Evolutionary conservation across 306 rosid genomes (phyloP).

Genomic region (Coriaria nepalensis): DNA sequence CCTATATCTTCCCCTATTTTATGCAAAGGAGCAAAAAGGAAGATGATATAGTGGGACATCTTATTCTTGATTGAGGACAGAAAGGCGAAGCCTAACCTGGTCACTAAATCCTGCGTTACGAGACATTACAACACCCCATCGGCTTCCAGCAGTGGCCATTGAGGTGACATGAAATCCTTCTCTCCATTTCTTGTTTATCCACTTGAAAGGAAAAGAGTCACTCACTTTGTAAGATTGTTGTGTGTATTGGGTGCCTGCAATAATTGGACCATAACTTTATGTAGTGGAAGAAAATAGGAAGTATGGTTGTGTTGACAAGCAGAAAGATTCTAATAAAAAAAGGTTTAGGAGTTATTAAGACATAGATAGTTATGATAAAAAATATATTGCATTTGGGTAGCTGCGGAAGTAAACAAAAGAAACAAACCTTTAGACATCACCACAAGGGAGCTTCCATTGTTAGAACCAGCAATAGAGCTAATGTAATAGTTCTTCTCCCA

Average conservation of each 20-base stretch:
- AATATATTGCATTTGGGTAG: no score
- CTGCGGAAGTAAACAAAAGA: no score
- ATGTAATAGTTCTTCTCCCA: slow-evolving; percentile 61
- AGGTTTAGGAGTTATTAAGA: no score
- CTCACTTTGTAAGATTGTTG: slow-evolving; percentile 98
- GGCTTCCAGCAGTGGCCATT: slow-evolving; percentile 93
- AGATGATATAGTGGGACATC: no score
- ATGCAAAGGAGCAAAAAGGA: no score
- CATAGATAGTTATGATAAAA: no score
- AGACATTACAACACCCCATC: slow-evolving; percentile 97
- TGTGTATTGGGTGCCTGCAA: slow-evolving; percentile 70
- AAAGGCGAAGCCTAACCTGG: slow-evolving; percentile 38
- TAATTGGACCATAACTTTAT: slow-evolving; percentile 4
- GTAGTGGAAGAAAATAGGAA: background rate
- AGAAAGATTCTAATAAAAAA: no score
- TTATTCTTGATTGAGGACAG: no score
- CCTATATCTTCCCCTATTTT: no score
- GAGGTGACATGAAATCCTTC: slow-evolving; percentile 97
- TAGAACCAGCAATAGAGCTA: slow-evolving; percentile 53
- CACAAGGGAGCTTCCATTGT: slow-evolving; percentile 54
- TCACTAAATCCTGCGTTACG: slow-evolving; percentile 91
- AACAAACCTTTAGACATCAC: slow-evolving; percentile 54
- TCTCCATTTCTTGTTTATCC: slow-evolving; percentile 97
- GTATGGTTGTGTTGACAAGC: background rate
- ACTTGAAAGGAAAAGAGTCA: slow-evolving; percentile 94